Evolutionary conservation across 257 asterid genomes (phyloP).

Genomic region (Vinca minor): DNA sequence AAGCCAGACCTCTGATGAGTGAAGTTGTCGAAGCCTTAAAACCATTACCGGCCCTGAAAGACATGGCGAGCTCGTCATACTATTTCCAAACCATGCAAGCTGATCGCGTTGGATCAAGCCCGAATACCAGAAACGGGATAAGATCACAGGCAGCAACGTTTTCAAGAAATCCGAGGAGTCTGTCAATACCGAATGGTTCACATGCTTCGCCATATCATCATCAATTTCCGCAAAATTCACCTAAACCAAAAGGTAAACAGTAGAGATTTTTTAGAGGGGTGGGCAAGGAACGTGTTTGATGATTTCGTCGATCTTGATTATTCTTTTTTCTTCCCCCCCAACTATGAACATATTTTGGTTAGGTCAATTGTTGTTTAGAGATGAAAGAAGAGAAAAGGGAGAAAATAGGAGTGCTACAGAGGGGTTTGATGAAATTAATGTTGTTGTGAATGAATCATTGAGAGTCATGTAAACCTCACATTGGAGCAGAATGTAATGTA

Average conservation of each 20-base stretch:
- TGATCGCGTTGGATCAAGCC: slow-evolving; percentile 55
- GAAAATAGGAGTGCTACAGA: slow-evolving; percentile 18
- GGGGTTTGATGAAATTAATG: slow-evolving; percentile 6
- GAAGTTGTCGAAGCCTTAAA: slow-evolving; percentile 77
- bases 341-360: slow-evolving; percentile 25
- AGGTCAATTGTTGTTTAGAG: slow-evolving; percentile 22
- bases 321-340: slow-evolving; percentile 27
- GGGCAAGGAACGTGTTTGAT: slow-evolving; percentile 3
- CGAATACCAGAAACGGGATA: slow-evolving; percentile 37
- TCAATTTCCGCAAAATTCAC: slow-evolving; percentile 60
- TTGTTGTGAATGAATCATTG: slow-evolving; percentile 14
- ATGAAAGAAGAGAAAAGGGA: slow-evolving; percentile 27
- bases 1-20: slow-evolving; percentile 79
- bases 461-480: slow-evolving; percentile 17
- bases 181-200: slow-evolving; percentile 57
- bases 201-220: slow-evolving; percentile 66
- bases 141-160: slow-evolving; percentile 56
- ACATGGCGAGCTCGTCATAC: slow-evolving; percentile 91
- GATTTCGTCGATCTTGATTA: slow-evolving; percentile 15
- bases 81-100: slow-evolving; percentile 70
- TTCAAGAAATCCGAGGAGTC: slow-evolving; percentile 62
- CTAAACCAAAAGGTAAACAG: slow-evolving; percentile 59
- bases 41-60: slow-evolving; percentile 84
- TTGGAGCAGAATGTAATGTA: slow-evolving; percentile 37
- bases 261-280: slow-evolving; percentile 23